Percentiles rank a stretch among this genome's conserved stretches.
Conservation (phyloP, 1,139 yeast genomes). For the Candida sanyaensis region DNA sequence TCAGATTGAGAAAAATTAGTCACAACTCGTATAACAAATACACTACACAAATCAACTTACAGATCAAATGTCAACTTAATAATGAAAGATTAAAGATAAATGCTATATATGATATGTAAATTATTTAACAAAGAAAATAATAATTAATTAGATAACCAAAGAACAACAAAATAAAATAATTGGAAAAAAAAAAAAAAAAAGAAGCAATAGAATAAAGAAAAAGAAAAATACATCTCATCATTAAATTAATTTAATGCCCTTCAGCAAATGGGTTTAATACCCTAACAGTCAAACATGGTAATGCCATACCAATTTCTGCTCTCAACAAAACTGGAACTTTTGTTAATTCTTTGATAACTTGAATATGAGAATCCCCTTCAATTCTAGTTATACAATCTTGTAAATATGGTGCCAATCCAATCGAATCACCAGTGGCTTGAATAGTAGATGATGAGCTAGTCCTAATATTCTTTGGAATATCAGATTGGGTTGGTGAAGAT, state of each 20-base stretch:
- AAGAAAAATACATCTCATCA: not conserved
- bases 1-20: not conserved
- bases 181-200: constrained; percentile 3
- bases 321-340: constrained; percentile 84
- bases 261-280: constrained; percentile 81
- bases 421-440: constrained; percentile 10
- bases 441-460: constrained; percentile 26
- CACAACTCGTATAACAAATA: no score
- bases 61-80: no score
- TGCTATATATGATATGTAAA: not conserved
- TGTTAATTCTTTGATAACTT: constrained; percentile 76
- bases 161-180: constrained; percentile 1
- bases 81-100: no score
- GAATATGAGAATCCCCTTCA: constrained; percentile 67
- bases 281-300: constrained; percentile 92
- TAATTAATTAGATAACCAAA: not conserved
- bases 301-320: constrained; percentile 92
- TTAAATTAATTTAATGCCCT: constrained; percentile 3
- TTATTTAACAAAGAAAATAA: constrained; percentile 1
- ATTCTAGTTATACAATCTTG: constrained; percentile 55
- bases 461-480: constrained; percentile 25
- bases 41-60: no score
- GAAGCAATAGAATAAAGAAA: not conserved
- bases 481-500: constrained; percentile 27
- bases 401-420: constrained; percentile 57